Evolutionary conservation across 2,329 filamentous ascomycete genomes (phyloP), one percentile per base, ranked within the genome.

Genomic region (Thelonectria olida): DNA sequence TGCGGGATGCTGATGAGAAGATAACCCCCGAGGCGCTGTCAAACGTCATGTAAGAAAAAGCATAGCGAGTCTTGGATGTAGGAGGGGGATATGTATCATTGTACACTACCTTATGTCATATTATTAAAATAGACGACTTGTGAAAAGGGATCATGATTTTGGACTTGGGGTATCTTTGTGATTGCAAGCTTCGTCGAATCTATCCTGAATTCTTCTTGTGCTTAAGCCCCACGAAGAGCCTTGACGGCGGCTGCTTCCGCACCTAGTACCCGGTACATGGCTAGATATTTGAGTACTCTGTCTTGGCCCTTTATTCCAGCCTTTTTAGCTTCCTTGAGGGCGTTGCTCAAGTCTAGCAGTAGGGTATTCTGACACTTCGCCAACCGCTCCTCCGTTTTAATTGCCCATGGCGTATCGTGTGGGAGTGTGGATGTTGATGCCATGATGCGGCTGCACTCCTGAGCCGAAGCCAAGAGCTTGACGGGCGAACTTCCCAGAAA

Each of bases 1-100:
- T 96, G 76, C 88, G 80, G 71, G 83, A 89, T 54, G 82, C 84
- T 5, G 84, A 87, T 61, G 87, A 87, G 62, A 81, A 79, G 50
- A 76, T 90, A 48, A 81, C 82, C 44, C 79, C 84, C 23, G 82
- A 79, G 45, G 78, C 85, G 63, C 72, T 90, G 69, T 79, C 82
- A 53, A 81, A 81, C 20, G 79, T 82, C 62, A 88, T 87, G 82
- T 86, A 84, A 79, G 15, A 62, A 67, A 39, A 55, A 39, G 39
- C 38, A 41, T 42, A 58, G 48, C 28, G 44, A 44, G 28, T 41
- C 38, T 58, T 38, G 41, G 54, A 41, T 34, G 58, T 49, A 28
- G 53, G 48, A 47, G 28, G 22, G 54, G 55, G 49, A 52, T 58
- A 60, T 75, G 69, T 73, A 75, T 67, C 64, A 75, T 67, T 79